Base-by-base conservation (phyloP, 306 rosid species). In the Lithocarpus polystachyus region DNA sequence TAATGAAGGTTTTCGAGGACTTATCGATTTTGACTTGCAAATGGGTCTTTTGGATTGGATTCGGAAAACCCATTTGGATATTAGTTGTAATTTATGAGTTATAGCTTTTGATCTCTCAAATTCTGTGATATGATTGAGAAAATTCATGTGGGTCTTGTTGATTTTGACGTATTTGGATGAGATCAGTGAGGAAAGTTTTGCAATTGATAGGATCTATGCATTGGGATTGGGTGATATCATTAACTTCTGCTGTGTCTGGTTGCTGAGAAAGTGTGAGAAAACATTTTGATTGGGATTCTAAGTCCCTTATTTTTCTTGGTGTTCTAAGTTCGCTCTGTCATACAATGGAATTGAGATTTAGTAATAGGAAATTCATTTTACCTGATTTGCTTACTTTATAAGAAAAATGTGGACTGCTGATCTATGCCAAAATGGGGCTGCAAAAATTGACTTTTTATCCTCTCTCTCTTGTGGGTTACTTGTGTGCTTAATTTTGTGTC, bases 151-250 rank as follows among this genome's bases (percentile, higher is more conserved):
- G 77, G 73, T 28, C 31, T 54, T 78, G 74, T 71, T 75, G 51
- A 77, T 81, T 77, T 80, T 13, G 43, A 59, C 76, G 20, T 76
- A 11, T 85, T 70, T 75, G 79, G 59, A 69, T 0, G 5, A 56
- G 54, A 73, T 28, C 51, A 64, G 65, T 53, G 67, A 13, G 73
- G 43, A 56, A 57, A 72, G 23, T 43, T 7, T 72, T 83, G 37
- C 71, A 81, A 83, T 77, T 61, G n/a, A 74, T 68, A 74, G 72
- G 79, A 79, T 86, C 75, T 51, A 70, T 82, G 78, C 52, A 33
- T 45, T 77, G 28, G 6, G 72, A 67, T 75, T 54, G 53, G 72
- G 79, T 29, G 24, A 60, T 31, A 74, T 81, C 9, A n/a, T 70
- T 51, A 14, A 15, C 52, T 73, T 78, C 55, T 67, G 48, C 45